Evolutionary conservation across 495 filamentous ascomycete species (phyloP), one percentile per base, ranked within the genome.

Genomic region (Corynascus novoguineensis): DNA sequence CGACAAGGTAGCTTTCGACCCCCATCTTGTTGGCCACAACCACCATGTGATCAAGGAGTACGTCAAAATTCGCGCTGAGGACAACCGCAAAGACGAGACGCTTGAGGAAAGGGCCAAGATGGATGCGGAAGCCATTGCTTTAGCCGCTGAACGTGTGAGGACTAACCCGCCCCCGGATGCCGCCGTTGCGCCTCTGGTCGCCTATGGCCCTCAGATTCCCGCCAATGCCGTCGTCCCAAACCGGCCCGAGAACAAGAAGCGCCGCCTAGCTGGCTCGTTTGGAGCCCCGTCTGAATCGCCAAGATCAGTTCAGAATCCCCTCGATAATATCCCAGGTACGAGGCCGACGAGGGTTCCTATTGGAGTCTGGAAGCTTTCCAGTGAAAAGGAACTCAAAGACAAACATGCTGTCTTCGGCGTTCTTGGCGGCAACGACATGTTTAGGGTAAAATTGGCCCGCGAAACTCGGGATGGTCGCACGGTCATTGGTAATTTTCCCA

Each of bases 351-450:
- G 74, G 8, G 75, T 81, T 50, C 67, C 79, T 12, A 58, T 82
- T 7, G 79, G 79, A 3, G 73, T 70, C 61, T 82, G 79, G 79
- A 69, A 64, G 37, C 63, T 68, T 21, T 81, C 78, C 0, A 68
- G 59, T n/a, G 67, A 70, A 21, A 22, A 49, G 0, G 64, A 70
- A 4, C 58, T 64, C 5, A 61, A 64, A 14, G 71, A 81, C 52
- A 76, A 75, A 53, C 79, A 81, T 57, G 78, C 77, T 0, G 76
- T 80, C 5, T 78, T 73, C 28, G 79, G 79, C 4, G 74, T 82
- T 22, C 57, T 82, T 7, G 77, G 77, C 6, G 68, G 66, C 6
- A 78, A 77, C 47, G 78, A 81, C 51, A 79, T 76, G 71, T 81
- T 82, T 53, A 61, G 79, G 4, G 75, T 80, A 50, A 82, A 81